Base-by-base conservation (phyloP, 768 basidiomycete genomes). In the Trametes gibbosa region DNA sequence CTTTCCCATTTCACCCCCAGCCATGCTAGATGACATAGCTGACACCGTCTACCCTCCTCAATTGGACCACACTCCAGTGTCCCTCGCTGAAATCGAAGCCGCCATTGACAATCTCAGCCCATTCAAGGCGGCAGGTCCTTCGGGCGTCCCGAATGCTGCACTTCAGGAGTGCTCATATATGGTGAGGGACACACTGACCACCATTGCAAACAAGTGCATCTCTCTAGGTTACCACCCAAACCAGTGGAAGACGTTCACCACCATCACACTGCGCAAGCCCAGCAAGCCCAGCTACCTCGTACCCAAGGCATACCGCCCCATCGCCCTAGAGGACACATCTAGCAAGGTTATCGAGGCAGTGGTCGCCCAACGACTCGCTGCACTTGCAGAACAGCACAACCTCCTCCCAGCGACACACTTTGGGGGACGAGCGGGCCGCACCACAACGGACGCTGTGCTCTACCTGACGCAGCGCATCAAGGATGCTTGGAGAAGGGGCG, bases 291-390 rank as follows among this genome's bases (percentile, higher is more conserved):
- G 70, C 61, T 80, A 81, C 63, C 50, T 65, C 0, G 34, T 65
- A 0, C 53, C 76, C 0, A 74, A 73, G 27, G 71, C 76, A 0
- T 76, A 76, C 39, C 51, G 71, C 0, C 79, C 76, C 0, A 77
- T 81, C 4, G 71, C 69, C 0, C 72, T 79, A 0, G 64, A 76
- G 5, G 56, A 72, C 34, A 53, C 23, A 16, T 35, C 65, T 9
- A 65, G 42, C n/a, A 58, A 69, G 56, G 42, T 69, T 7, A 47
- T 67, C 12, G 62, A 63, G 27, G 35, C 65, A 19, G 61, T 64
- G 23, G 53, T 67, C 10, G 50, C 58, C 25, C 60, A 47, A 25
- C 51, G 17, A 14, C 24, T 62, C 3, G 42, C 34, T 1, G 29
- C 49, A 17, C 8, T 50, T 14, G 32, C 40, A 4, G 59, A 65